Base-by-base conservation (phyloP, 306 rosid genomes). In the Senna siamea region DNA sequence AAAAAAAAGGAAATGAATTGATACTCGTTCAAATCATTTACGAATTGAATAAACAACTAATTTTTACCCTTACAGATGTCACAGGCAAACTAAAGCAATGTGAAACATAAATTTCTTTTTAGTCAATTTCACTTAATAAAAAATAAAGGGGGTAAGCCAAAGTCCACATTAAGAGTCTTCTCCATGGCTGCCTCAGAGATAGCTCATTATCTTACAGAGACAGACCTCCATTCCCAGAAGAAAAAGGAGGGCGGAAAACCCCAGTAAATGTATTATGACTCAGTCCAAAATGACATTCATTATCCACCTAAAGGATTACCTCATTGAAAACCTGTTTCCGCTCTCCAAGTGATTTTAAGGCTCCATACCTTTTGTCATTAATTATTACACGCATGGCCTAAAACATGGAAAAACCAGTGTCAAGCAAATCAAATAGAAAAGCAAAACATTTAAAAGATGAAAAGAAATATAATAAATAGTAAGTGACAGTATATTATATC, bases 321-420 rank as follows among this genome's bases (percentile, higher is more conserved):
- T 93, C 98, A 69, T 83, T 93, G 74, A 91, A 93, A 79, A 82
- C 98, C 81, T 93, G 98, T 75, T 93, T 93, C 84, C 96, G 87
- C 81, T 93, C 98, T 76, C 98, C 97, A 6, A 93, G 96, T 67
- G 98, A 78, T 85, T 91, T 93, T 65, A 93, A 75, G 65, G 90
- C 89, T 40, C 93, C 98, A 59, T 93, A 93, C 59, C 96, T 87
- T 85, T 89, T 93, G 81, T 93, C 98, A 78, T 86, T 89, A 72
- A 93, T 90, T 76, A 93, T 91, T 75, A 87, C 81, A 75, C 98
- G 79, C 98, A 93, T 93, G 17, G 97, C 93, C 97, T 91, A 68
- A 68, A 74, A 85, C 52, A 58, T 74, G 58, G 35, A 78, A 70
- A 52, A 18, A 59, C 53, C 60, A 18, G 43, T 37, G 59, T 78